phyloP scores from a whole-genome alignment of 148 eudicot species.

The Bassia scoparia region DNA sequence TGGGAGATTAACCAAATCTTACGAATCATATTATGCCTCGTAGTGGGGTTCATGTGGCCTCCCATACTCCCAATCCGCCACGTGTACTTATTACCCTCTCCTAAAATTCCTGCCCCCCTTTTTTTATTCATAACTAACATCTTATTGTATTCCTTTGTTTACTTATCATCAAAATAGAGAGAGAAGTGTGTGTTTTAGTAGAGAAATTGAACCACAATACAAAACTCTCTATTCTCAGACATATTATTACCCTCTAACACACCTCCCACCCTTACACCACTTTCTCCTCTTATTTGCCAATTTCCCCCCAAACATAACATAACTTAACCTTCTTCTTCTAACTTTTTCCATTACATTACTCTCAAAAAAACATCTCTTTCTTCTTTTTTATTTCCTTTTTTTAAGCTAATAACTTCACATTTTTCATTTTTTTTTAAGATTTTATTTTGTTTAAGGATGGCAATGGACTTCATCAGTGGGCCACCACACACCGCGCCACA shows the following conservation, averaged over 20 bases:
- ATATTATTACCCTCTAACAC: conserved; percentile 19
- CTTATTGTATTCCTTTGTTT: too few relatives aligned
- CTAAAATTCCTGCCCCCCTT: background rate
- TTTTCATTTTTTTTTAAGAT: too few relatives aligned
- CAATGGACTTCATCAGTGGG: conserved; percentile 24
- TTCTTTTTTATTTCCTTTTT: too few relatives aligned
- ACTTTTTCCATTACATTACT: background rate
- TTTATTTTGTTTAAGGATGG: background rate
- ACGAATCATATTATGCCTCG: conserved; percentile 38
- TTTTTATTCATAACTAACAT: too few relatives aligned
- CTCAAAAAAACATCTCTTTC: background rate
- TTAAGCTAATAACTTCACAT: background rate
- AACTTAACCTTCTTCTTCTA: background rate
- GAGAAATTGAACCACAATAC: too few relatives aligned
- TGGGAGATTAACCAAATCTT: conserved; percentile 34
- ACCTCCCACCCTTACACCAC: background rate
- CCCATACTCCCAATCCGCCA: conserved; percentile 28
- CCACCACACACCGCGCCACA: background rate
- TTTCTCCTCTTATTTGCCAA: background rate
- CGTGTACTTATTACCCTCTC: conserved; percentile 19
- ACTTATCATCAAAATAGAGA: too few relatives aligned
- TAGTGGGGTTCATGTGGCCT: conserved; percentile 39
- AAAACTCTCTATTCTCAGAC: background rate
- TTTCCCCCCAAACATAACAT: background rate
- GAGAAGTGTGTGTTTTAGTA: too few relatives aligned